Conservation (phyloP, 2,329 filamentous ascomycete genomes). For the Epicoccum nigrum region DNA sequence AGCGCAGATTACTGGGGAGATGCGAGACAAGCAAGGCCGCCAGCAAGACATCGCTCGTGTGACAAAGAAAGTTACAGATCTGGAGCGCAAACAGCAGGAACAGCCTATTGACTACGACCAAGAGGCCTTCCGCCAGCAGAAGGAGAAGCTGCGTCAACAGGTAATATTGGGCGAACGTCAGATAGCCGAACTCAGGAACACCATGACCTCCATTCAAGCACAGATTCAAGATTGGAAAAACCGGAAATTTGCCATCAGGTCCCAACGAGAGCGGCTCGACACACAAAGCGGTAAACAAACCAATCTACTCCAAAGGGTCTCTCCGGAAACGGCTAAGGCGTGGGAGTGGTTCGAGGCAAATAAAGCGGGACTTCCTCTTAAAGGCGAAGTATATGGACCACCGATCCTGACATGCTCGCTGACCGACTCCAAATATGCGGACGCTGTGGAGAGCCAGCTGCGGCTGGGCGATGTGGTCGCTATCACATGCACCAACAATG, state of each 20-base stretch:
- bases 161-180: constrained; percentile 58
- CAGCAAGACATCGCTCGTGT: constrained; percentile 39
- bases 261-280: constrained; percentile 28
- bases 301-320: constrained; percentile 66
- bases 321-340: constrained; percentile 68
- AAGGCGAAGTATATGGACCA: constrained; percentile 79
- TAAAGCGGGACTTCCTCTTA: constrained; percentile 63
- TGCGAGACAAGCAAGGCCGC: constrained; percentile 50
- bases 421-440: constrained; percentile 71
- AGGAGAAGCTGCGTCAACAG: constrained; percentile 63
- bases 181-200: constrained; percentile 52
- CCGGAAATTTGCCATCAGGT: constrained; percentile 36
- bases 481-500: constrained; percentile 76
- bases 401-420: constrained; percentile 81
- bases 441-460: constrained; percentile 65
- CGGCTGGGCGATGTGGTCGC: constrained; percentile 59
- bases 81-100: constrained; percentile 69
- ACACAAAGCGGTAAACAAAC: constrained; percentile 51
- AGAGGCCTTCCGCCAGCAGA: constrained; percentile 72
- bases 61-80: constrained; percentile 61
- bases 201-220: constrained; percentile 24
- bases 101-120: constrained; percentile 71
- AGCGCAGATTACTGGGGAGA: constrained; percentile 49
- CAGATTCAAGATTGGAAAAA: constrained; percentile 17
- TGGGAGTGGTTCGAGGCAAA: constrained; percentile 86